Evolutionary conservation across 2,329 filamentous ascomycete species (phyloP).

Genomic region (Sordariomycetes sp.): DNA sequence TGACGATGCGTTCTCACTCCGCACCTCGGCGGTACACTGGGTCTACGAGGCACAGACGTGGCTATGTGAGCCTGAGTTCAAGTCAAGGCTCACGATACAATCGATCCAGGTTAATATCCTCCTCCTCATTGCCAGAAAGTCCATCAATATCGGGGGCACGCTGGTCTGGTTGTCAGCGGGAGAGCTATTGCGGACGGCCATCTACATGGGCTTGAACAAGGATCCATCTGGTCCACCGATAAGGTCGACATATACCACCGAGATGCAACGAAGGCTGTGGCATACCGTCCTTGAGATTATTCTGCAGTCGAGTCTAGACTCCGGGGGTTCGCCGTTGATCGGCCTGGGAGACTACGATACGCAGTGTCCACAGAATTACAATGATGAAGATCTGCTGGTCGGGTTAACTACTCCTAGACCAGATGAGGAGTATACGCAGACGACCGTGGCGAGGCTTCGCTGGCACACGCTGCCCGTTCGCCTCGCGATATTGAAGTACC

Average conservation of each 20-base stretch:
- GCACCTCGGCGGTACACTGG: conserved; percentile 37
- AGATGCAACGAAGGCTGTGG: conserved; percentile 38
- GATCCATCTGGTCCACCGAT: conserved; percentile 27
- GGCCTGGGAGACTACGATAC: conserved; percentile 32
- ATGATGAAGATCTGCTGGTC: conserved; percentile 29
- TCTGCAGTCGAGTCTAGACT: conserved; percentile 28
- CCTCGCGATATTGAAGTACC: conserved; percentile 24
- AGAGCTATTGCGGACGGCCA: conserved; percentile 26
- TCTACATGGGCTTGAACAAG: conserved; percentile 36
- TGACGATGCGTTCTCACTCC: conserved; percentile 35
- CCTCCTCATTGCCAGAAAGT: conserved; percentile 27
- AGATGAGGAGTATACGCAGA: conserved; percentile 22
- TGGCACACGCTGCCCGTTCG: conserved; percentile 27
- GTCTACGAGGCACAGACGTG: conserved; percentile 43
- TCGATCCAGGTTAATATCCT: conserved; percentile 34
- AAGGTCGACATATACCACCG: conserved; percentile 18
- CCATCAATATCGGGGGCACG: conserved; percentile 23
- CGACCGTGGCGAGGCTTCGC: conserved; percentile 25
- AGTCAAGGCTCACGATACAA: conserved; percentile 32
- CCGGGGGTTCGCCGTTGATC: conserved; percentile 31
- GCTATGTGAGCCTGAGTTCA: conserved; percentile 37
- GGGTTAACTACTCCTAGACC: conserved; percentile 17
- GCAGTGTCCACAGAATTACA: conserved; percentile 30
- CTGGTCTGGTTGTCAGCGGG: conserved; percentile 33
- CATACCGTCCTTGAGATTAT: conserved; percentile 35